These are phyloP conservation scores for Colletotrichum sp. DNA, from an alignment of 2,329 filamentous ascomycete species.

Conservation along the genomic window DNA sequence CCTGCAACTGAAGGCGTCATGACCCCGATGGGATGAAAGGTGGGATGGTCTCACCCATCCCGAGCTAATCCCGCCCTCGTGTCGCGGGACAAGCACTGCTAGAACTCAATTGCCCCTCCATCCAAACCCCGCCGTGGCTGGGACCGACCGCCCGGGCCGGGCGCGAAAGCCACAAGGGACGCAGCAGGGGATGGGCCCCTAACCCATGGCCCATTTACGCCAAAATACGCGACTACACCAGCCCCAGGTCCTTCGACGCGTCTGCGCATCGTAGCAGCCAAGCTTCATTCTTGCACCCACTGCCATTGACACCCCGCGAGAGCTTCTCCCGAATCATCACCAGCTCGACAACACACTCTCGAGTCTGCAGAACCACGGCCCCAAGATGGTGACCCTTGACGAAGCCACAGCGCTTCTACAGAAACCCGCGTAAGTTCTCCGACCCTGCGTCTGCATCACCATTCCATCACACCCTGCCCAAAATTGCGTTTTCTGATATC, in stretches of 20 bases:
- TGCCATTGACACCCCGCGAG: slow-evolving; percentile 1
- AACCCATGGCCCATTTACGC: slow-evolving; percentile 30
- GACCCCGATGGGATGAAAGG: neutral
- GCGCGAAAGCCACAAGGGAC: neutral
- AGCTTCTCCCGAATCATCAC: neutral
- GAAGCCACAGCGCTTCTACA: slow-evolving; percentile 50
- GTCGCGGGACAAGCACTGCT: neutral
- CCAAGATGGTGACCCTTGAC: slow-evolving; percentile 50
- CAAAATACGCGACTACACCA: slow-evolving; percentile 35
- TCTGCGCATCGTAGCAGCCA: slow-evolving; percentile 18
- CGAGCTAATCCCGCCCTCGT: neutral
- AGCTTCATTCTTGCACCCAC: neutral
- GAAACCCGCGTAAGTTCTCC: slow-evolving; percentile 50
- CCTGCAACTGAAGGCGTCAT: slow-evolving; percentile 15
- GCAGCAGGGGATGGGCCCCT: neutral
- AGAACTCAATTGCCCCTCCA: neutral
- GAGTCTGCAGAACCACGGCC: neutral
- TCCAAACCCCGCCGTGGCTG: slow-evolving; percentile 8
- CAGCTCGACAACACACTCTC: neutral
- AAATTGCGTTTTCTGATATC: neutral
- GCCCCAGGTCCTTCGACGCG: slow-evolving; percentile 4
- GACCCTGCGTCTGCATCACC: neutral
- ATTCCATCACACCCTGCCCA: neutral
- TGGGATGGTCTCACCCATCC: neutral
- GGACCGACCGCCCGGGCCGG: slow-evolving; percentile 7